These are phyloP conservation scores for Rubroboletus pulcherrimus DNA, from an alignment of 768 basidiomycete species.

Conservation along the genomic window DNA sequence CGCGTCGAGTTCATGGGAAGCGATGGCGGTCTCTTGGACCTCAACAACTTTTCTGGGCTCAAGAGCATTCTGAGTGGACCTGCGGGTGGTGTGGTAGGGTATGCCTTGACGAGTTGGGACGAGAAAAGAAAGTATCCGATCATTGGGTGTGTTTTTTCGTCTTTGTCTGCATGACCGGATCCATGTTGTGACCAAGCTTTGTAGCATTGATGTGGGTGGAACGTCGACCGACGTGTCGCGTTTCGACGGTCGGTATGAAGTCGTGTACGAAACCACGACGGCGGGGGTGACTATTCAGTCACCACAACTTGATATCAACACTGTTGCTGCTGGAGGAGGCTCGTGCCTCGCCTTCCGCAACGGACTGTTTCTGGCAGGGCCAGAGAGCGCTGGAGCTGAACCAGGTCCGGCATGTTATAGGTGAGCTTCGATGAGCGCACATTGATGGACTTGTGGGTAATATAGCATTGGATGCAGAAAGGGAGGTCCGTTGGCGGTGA, in stretches of 20 bases:
- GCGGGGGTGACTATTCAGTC: slow-evolving; percentile 91
- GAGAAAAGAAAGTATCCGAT: slow-evolving; percentile 63
- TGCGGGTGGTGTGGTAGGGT: slow-evolving; percentile 95
- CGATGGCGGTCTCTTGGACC: slow-evolving; percentile 81
- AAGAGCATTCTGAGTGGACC: slow-evolving; percentile 93
- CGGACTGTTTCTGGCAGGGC: slow-evolving; percentile 87
- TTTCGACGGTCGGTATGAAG: slow-evolving; percentile 86
- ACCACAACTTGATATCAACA: slow-evolving; percentile 93
- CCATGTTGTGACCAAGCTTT: neutral
- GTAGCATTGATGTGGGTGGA: slow-evolving; percentile 86
- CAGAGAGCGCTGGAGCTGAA: slow-evolving; percentile 89
- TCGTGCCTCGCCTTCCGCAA: slow-evolving; percentile 86
- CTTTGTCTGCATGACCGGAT: neutral
- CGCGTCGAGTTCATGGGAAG: slow-evolving; percentile 95
- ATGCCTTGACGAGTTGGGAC: slow-evolving; percentile 87
- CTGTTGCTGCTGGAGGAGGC: slow-evolving; percentile 93
- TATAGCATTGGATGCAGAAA: slow-evolving; percentile 47
- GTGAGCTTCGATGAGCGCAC: slow-evolving; percentile 35
- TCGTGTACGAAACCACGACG: slow-evolving; percentile 94
- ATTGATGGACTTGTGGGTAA: neutral
- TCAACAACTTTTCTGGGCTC: slow-evolving; percentile 83
- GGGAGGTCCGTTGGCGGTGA: slow-evolving; percentile 87
- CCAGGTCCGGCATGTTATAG: slow-evolving; percentile 92
- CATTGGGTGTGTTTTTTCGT: slow-evolving; percentile 61
- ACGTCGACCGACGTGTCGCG: slow-evolving; percentile 95